Base-by-base conservation (phyloP, 2,329 filamentous ascomycete genomes). In the Mollisia scopiformis region DNA sequence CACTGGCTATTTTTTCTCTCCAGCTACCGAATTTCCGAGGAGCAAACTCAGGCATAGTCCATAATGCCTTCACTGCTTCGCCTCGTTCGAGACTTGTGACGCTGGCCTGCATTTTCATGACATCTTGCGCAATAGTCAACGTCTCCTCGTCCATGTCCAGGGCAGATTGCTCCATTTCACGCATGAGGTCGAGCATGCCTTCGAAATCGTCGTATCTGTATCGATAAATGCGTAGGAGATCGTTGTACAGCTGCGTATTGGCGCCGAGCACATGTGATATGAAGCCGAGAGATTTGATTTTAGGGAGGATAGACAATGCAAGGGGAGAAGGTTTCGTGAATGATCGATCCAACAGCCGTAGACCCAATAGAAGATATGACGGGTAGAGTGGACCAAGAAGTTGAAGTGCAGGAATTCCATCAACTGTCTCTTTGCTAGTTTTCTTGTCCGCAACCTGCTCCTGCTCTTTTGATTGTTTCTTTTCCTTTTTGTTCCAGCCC, bases 201-300 rank as follows among this genome's bases (percentile, higher is more conserved):
- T 43, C 54, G 23, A 70, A 72, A 68, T 91, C 85, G 23, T 84
- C 81, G 64, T 85, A 84, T 11, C 84, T 82, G 33, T 77, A 74
- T 85, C 88, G 91, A 58, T 86, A 78, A 23, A 88, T 81, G 14
- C 79, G 74, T 25, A 91, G 79, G 33, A 92, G 80, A 52, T 85
- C 80, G 70, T 89, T 88, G 78, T 91, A 93, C 43, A 93, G 84
- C 0, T 82, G 78, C 0, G 89, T 89, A 19, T 87, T 87, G 6
- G 85, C 88, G 51, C 89, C 90, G 0, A 94, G 81, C 6, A 91
- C 86, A 69, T 89, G 91, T 0, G 88, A 89, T 1, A 85, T 83
- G 1, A 89, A 81, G 1, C 90, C 90, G 0, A 91, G 79, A 47
- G 82, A 79, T 71, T 90, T 90, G 68, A 93, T 78, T 7, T 84